These are phyloP conservation scores for Emericellopsis cladophorae DNA, from an alignment of 2,329 filamentous ascomycete species.

Conservation along the genomic window DNA sequence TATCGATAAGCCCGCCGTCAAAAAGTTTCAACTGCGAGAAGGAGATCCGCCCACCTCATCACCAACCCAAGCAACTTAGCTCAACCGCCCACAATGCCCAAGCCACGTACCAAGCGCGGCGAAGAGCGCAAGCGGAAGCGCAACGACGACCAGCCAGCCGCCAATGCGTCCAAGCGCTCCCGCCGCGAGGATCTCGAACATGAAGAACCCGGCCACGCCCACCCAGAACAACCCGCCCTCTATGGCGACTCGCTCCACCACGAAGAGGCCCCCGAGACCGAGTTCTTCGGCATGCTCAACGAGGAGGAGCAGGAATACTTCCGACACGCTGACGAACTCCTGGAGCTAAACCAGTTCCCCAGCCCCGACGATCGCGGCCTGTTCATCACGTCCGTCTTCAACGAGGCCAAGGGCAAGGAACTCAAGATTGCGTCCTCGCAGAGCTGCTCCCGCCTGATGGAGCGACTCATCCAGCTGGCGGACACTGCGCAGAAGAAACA, in stretches of 20 bases:
- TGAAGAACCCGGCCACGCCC: constrained; percentile 4
- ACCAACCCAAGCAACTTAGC: background rate
- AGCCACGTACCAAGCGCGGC: constrained; percentile 29
- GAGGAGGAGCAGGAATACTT: constrained; percentile 96
- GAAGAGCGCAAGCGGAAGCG: constrained; percentile 28
- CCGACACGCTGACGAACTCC: constrained; percentile 73
- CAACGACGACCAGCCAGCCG: constrained; percentile 11
- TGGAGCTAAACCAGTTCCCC: constrained; percentile 81
- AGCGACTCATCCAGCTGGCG: constrained; percentile 76
- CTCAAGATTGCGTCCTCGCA: constrained; percentile 93
- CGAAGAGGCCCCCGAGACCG: constrained; percentile 37
- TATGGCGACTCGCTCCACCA: constrained; percentile 5
- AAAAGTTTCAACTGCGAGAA: background rate
- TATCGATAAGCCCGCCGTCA: background rate
- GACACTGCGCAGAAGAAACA: constrained; percentile 70
- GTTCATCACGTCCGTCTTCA: constrained; percentile 72
- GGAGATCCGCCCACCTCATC: background rate
- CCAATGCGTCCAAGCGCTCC: constrained; percentile 12
- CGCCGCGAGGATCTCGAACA: constrained; percentile 6
- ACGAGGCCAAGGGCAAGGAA: constrained; percentile 82
- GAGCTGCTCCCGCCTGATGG: constrained; percentile 86
- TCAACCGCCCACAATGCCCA: constrained; percentile 20
- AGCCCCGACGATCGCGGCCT: constrained; percentile 57
- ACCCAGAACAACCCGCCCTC: constrained; percentile 7
- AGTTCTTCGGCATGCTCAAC: constrained; percentile 88